Conservation (phyloP, 352 stramenopile genomes). For the Pythium inflatum region DNA sequence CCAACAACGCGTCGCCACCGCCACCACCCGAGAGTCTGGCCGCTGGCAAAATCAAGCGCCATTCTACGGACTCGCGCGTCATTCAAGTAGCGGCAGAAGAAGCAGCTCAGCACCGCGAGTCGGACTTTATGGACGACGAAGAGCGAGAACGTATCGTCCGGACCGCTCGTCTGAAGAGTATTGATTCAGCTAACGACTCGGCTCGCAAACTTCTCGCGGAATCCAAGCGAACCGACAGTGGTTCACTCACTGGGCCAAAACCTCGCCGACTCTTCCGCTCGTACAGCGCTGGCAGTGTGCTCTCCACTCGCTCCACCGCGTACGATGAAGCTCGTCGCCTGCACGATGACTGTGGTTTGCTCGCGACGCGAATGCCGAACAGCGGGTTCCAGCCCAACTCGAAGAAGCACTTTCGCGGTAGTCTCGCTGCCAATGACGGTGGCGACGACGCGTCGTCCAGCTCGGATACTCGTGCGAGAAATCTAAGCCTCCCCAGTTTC, state of each 20-base stretch:
- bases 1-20: neutral
- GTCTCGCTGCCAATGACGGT: constrained; percentile 3
- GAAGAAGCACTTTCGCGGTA: constrained; percentile 22
- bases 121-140: constrained; percentile 44
- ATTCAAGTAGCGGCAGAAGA: constrained; percentile 69
- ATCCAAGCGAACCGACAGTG: neutral
- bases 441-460: constrained; percentile 7
- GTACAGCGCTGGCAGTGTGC: constrained; percentile 68
- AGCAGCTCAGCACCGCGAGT: constrained; percentile 31
- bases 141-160: constrained; percentile 44
- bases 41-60: constrained; percentile 54
- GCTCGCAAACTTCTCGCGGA: constrained; percentile 3
- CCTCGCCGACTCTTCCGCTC: constrained; percentile 48
- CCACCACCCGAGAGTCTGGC: neutral
- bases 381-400: constrained; percentile 12
- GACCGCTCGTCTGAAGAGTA: constrained; percentile 49
- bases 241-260: neutral
- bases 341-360: constrained; percentile 30
- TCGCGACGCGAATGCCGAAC: neutral
- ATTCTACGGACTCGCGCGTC: constrained; percentile 63
- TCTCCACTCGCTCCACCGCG: constrained; percentile 46
- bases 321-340: constrained; percentile 29
- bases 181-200: constrained; percentile 38
- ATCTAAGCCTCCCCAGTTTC: constrained; percentile 70
- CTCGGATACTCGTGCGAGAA: constrained; percentile 49